These are phyloP conservation scores for Dendrobium catenatum DNA, from an alignment of 106 monocot genomes.

Conservation along the genomic window DNA sequence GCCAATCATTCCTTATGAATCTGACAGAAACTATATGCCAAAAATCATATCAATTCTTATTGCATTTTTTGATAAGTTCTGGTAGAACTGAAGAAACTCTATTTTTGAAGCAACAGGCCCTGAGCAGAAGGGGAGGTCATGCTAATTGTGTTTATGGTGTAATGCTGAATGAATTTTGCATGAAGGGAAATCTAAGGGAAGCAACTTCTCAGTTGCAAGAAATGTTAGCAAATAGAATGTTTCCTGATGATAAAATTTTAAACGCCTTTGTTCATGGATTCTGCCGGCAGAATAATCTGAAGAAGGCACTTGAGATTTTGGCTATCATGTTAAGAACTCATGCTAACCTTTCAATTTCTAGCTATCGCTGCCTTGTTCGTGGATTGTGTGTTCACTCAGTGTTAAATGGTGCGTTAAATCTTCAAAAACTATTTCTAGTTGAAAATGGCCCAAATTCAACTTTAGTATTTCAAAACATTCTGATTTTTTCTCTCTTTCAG, in stretches of 20 bases:
- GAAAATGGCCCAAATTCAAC: conserved; percentile 5
- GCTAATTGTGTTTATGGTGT: conserved; percentile 15
- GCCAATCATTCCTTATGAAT: conserved; percentile 22
- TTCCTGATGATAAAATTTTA: conserved; percentile 30
- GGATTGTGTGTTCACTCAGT: conserved; percentile 21
- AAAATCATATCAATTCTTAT: conserved; percentile 22
- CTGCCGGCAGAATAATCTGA: conserved; percentile 30
- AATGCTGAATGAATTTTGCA: conserved; percentile 43
- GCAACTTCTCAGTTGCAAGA: conserved; percentile 42
- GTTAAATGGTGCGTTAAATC: conserved; percentile 25
- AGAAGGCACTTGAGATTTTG: conserved; percentile 42
- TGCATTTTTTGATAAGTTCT: conserved; percentile 29
- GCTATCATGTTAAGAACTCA: conserved; percentile 49
- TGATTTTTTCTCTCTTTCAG: conserved; percentile 75
- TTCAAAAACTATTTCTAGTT: conserved; percentile 30
- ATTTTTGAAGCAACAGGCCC: conserved; percentile 31
- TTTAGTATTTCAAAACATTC: conserved; percentile 45
- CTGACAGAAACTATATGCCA: conserved; percentile 23
- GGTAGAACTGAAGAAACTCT: conserved; percentile 25
- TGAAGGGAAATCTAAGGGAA: conserved; percentile 29
- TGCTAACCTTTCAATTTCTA: conserved; percentile 25
- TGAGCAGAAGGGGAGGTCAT: conserved; percentile 10
- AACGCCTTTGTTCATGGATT: conserved; percentile 51
- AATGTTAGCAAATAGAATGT: conserved; percentile 20
- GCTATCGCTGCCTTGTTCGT: conserved; percentile 50